Base-by-base conservation (phyloP, 2,329 filamentous ascomycete species). In the Aureobasidium sp. region DNA sequence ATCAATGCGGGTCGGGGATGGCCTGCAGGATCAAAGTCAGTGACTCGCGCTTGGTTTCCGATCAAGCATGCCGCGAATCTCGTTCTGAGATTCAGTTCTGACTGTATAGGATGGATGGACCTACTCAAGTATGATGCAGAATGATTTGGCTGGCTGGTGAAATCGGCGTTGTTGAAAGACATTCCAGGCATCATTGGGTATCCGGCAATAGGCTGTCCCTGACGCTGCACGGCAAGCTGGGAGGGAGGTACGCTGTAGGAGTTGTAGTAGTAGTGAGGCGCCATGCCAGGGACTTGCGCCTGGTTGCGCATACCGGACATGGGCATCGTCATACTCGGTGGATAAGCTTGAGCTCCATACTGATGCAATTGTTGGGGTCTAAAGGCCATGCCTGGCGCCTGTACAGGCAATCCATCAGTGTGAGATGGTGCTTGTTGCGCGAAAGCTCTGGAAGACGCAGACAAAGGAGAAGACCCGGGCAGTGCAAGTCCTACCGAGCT, bases 311-410 rank as follows among this genome's bases (percentile, higher is more conserved):
- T 5, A 14, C 42, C 29, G 20, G 58, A 7, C 25, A 27, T 17
- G 34, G 51, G 47, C 58, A 59, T 59, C 25, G 45, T 36, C 45
- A 60, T 51, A 15, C 29, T 53, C 25, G 51, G 29, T 11, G 42
- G 34, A 25, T 62, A 56, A 15, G 11, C 25, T 31, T 62, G 60
- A 41, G 49, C 3, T 31, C 41, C 31, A 36, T 57, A 57, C 22
- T 22, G 41, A 6, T 25, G 48, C 20, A 42, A 6, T 15, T 60
- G 41, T 12, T 60, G 49, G 7, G 58, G 47, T 20, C 58, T 31
- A 29, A 27, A 61, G 9, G 17, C 15, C 37, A 53, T 61, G 47
- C 22, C 25, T 15, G 34, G n/a, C 12, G 36, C 11, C 14, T 49
- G 56, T 14, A 41, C 36, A 27, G 47, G 22, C 31, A 57, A 20